phyloP scores from a whole-genome alignment of 352 stramenopile species.

The Thraustotheca clavata region DNA sequence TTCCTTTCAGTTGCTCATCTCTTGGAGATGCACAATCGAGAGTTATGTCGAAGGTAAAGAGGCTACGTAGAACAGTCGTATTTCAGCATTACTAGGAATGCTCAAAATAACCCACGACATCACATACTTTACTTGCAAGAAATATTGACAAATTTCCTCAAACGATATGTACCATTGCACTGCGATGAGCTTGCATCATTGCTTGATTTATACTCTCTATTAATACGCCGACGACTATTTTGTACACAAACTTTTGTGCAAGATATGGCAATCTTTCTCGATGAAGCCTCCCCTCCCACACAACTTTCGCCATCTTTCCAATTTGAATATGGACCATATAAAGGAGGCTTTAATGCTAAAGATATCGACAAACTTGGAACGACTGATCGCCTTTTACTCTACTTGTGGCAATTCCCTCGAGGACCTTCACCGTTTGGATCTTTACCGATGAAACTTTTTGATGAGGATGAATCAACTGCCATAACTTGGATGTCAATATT shows the following conservation, averaged over 20 bases:
- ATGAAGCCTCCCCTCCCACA: neutral
- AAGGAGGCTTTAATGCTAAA: conserved; percentile 72
- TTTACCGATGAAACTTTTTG: conserved; percentile 53
- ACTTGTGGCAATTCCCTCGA: conserved; percentile 75
- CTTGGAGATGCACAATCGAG: conserved; percentile 74
- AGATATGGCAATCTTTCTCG: neutral
- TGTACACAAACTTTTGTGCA: conserved; percentile 7
- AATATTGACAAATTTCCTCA: conserved; percentile 62
- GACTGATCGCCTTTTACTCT: conserved; percentile 61
- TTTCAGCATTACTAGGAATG: neutral
- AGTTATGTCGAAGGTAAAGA: conserved; percentile 31
- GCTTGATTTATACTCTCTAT: conserved; percentile 14
- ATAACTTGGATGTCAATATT: conserved; percentile 66
- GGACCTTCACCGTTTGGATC: conserved; percentile 36
- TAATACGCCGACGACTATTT: conserved; percentile 18
- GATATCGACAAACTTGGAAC: conserved; percentile 60
- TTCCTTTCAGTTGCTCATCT: conserved; percentile 71
- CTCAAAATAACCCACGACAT: no score
- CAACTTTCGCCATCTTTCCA: conserved; percentile 69
- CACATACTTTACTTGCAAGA: conserved; percentile 38
- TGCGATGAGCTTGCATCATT: conserved; percentile 7
- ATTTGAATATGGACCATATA: conserved; percentile 52
- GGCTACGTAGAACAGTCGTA: neutral
- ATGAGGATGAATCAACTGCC: conserved; percentile 26
- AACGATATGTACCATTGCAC: conserved; percentile 61